phyloP scores from a whole-genome alignment of 2,329 filamentous ascomycete species.

The Knufia petricola region DNA sequence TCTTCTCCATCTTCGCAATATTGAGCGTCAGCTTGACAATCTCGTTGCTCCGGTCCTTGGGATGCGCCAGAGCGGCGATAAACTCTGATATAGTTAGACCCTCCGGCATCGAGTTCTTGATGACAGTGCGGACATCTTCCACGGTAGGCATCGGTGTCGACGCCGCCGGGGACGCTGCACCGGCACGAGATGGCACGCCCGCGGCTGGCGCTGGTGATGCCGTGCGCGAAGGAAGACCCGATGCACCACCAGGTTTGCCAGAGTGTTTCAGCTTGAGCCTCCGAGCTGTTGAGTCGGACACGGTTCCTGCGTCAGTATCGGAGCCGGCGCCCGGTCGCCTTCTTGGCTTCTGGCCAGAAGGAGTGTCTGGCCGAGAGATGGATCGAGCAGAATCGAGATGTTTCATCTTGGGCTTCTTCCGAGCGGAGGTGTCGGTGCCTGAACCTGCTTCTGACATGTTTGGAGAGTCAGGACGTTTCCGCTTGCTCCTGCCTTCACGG shows the following conservation, averaged over 20 bases:
- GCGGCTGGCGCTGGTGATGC: not conserved
- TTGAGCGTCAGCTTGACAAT: not conserved
- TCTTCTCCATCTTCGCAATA: not conserved
- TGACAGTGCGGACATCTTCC: not conserved
- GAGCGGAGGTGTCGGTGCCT: constrained; percentile 66
- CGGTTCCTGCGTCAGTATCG: constrained; percentile 1
- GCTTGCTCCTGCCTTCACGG: constrained; percentile 37
- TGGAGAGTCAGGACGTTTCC: constrained; percentile 80
- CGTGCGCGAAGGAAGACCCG: not conserved
- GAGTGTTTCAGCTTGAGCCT: constrained; percentile 4
- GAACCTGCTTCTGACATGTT: constrained; percentile 74
- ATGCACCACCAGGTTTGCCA: not conserved
- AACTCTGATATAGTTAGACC: not conserved
- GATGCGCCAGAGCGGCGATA: not conserved
- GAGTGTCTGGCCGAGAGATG: constrained; percentile 27
- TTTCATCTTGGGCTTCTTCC: constrained; percentile 65
- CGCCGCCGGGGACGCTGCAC: not conserved
- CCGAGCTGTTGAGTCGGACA: constrained; percentile 1
- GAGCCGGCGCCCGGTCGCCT: constrained; percentile 1
- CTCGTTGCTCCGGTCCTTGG: not conserved
- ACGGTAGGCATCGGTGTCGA: not conserved
- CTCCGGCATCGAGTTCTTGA: not conserved
- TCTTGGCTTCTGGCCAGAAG: constrained; percentile 2
- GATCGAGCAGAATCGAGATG: constrained; percentile 40
- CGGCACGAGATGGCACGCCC: not conserved